Evolutionary conservation across 345 rosid genomes (phyloP).

Genomic region (Alliaria petiolata): DNA sequence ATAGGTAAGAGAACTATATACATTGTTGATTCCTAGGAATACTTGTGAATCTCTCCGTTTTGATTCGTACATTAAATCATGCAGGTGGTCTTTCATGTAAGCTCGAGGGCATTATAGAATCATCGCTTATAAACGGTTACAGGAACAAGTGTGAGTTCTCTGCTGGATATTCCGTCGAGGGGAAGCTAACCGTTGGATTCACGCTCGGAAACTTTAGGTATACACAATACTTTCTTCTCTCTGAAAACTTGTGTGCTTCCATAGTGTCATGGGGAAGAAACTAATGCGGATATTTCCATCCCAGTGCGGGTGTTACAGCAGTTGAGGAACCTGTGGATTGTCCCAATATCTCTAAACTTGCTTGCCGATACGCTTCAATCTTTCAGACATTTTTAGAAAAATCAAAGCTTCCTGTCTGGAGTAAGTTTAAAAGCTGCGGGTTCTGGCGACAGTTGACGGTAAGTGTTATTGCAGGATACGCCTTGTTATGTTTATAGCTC

Average conservation of each 20-base stretch:
- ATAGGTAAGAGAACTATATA: constrained; percentile 53
- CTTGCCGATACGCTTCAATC: constrained; percentile 67
- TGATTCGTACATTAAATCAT: not conserved
- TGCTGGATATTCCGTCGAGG: constrained; percentile 74
- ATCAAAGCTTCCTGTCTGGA: constrained; percentile 82
- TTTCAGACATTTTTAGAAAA: constrained; percentile 75
- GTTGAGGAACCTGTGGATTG: constrained; percentile 86
- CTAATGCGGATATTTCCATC: constrained; percentile 10
- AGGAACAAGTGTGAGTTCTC: constrained; percentile 95
- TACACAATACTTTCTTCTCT: not conserved
- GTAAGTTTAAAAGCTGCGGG: constrained; percentile 76
- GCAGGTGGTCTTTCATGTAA: constrained; percentile 90
- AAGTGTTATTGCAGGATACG: constrained; percentile 23
- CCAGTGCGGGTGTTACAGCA: constrained; percentile 95
- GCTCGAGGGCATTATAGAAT: constrained; percentile 79
- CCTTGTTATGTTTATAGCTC: constrained; percentile 1
- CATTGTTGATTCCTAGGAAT: constrained; percentile 1
- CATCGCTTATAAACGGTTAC: constrained; percentile 80
- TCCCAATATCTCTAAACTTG: constrained; percentile 80
- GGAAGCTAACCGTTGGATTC: constrained; percentile 85
- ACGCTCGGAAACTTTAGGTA: constrained; percentile 95
- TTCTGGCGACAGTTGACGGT: constrained; percentile 98
- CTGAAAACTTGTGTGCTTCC: constrained; percentile 1
- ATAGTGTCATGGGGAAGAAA: constrained; percentile 2
- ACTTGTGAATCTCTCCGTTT: not conserved